Evolutionary conservation across 2,329 filamentous ascomycete genomes (phyloP).

Genomic region (Cladophialophora immunda): DNA sequence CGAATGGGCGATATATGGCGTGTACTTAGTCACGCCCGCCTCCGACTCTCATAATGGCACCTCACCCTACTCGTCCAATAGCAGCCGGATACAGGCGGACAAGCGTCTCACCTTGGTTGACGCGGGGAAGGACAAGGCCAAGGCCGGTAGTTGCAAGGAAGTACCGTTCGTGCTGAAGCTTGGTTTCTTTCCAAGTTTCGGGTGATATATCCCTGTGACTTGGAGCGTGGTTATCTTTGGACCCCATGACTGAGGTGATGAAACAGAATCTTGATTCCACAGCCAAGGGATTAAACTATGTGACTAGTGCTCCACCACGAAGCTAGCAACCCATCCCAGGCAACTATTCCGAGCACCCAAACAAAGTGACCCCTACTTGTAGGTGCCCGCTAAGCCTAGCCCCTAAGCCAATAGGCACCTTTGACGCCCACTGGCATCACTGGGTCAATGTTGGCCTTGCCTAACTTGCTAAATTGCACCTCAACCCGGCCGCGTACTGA

Average conservation of each 20-base stretch:
- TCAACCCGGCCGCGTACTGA: slow-evolving; percentile 11
- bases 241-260: not conserved
- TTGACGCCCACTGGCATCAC: not conserved
- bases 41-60: slow-evolving; percentile 2
- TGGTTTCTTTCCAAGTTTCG: not conserved
- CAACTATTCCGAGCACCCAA: slow-evolving; percentile 7
- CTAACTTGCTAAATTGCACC: slow-evolving; percentile 13
- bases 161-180: not conserved
- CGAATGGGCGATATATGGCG: not conserved
- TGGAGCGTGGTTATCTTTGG: not conserved
- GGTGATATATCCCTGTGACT: slow-evolving; percentile 1
- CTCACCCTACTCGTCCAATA: not conserved
- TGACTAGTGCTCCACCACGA: not conserved
- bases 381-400: not conserved
- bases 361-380: not conserved
- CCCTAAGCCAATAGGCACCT: slow-evolving; percentile 1
- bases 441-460: slow-evolving; percentile 1
- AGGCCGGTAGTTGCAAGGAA: not conserved
- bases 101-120: slow-evolving; percentile 2
- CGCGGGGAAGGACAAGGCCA: not conserved
- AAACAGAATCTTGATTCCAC: not conserved
- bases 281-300: not conserved
- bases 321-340: not conserved
- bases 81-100: not conserved
- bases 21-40: not conserved